Conservation (phyloP, 164 flowering plant genomes). For the Aristolochia californica region DNA sequence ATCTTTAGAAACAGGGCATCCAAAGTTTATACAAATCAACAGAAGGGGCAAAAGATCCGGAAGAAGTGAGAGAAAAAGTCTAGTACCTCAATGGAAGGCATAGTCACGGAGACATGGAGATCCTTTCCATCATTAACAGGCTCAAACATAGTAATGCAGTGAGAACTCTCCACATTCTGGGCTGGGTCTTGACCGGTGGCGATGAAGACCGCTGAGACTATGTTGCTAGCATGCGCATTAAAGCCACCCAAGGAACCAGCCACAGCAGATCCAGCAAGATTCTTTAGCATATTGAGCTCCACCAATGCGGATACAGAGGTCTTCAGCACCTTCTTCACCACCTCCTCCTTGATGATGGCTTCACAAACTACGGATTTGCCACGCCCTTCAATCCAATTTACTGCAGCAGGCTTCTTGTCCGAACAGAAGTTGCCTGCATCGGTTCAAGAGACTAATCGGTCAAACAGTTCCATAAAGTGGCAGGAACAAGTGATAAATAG, state of each 20-base stretch:
- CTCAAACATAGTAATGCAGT: slow-evolving; percentile 91
- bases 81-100: slow-evolving; percentile 81
- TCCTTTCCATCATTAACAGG: slow-evolving; percentile 68
- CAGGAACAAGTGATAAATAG: too few species aligned
- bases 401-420: slow-evolving; percentile 79
- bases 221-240: slow-evolving; percentile 84
- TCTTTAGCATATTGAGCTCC: slow-evolving; percentile 84
- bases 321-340: slow-evolving; percentile 65
- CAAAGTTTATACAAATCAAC: too few species aligned
- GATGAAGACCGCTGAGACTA: slow-evolving; percentile 68
- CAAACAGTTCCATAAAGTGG: too few species aligned
- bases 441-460: not conserved
- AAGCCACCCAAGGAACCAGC: slow-evolving; percentile 88
- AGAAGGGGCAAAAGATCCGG: too few species aligned
- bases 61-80: not conserved
- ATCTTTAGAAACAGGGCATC: too few species aligned
- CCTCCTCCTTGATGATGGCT: slow-evolving; percentile 65
- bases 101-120: slow-evolving; percentile 69
- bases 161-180: slow-evolving; percentile 83
- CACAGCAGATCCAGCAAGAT: slow-evolving; percentile 72
- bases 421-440: slow-evolving; percentile 61
- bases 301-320: slow-evolving; percentile 67
- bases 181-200: slow-evolving; percentile 96
- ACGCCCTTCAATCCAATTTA: slow-evolving; percentile 88
- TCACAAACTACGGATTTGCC: slow-evolving; percentile 85